phyloP scores from a whole-genome alignment of 139 green algal species.

The Spirogloea muscicola region DNA sequence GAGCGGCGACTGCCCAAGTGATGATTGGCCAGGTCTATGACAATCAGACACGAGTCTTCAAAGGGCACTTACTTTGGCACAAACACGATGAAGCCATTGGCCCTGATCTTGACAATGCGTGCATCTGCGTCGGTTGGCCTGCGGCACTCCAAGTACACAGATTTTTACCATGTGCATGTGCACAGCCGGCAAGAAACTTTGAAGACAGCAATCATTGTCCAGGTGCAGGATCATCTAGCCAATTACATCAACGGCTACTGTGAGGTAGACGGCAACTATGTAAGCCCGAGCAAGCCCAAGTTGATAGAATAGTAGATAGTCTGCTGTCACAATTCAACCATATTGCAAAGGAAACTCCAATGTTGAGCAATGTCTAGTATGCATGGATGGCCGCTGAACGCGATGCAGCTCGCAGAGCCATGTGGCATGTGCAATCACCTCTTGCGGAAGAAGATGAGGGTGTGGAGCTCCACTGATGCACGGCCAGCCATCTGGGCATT shows the following conservation, averaged over 20 bases:
- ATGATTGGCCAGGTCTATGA: too few species aligned
- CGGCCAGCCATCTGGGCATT: slow-evolving; percentile 87
- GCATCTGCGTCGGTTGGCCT: slow-evolving; percentile 66
- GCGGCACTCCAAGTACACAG: not conserved
- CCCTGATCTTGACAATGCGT: slow-evolving; percentile 67
- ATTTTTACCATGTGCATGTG: slow-evolving; percentile 14
- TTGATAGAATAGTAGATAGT: too few species aligned
- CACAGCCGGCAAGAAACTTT: slow-evolving; percentile 6
- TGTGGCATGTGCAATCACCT: slow-evolving; percentile 39
- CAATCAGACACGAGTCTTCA: too few species aligned
- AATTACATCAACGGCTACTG: too few species aligned
- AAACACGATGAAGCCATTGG: slow-evolving; percentile 89
- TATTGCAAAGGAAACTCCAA: too few species aligned
- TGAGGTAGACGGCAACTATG: too few species aligned
- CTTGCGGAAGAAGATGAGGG: slow-evolving; percentile 90
- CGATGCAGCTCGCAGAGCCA: too few species aligned
- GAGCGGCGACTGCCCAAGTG: too few species aligned
- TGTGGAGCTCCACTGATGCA: slow-evolving; percentile 90
- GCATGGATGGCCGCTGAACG: not conserved
- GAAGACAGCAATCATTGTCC: not conserved
- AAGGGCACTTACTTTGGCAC: slow-evolving; percentile 75
- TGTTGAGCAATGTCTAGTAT: not conserved
- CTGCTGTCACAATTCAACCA: too few species aligned
- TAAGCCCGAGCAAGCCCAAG: too few species aligned
- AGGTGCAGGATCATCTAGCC: not conserved